Evolutionary conservation across 1,284 basidiomycete genomes (phyloP).

Genomic region (Ustilago xerochloae): DNA sequence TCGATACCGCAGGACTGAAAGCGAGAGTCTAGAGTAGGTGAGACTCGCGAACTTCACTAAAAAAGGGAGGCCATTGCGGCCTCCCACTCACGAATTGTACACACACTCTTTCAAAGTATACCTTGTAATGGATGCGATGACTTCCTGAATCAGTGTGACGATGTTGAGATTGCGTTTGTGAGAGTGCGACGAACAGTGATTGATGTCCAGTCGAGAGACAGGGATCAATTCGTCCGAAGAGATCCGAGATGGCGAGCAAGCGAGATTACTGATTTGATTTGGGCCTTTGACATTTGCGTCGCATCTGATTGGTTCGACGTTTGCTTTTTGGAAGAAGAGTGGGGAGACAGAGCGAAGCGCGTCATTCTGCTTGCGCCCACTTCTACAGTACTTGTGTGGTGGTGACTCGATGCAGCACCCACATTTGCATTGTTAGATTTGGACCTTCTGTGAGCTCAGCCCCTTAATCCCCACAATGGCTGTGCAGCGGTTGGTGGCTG

Average conservation of each 20-base stretch:
- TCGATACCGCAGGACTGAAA: no score
- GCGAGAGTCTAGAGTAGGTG: no score
- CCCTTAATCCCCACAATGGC: no score
- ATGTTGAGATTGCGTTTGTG: not conserved
- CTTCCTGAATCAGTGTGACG: no score
- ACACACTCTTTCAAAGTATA: no score
- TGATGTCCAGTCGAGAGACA: not conserved
- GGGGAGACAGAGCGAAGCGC: not conserved
- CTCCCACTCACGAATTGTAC: no score
- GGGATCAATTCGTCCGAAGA: conserved; percentile 29
- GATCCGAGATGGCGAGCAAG: conserved; percentile 20
- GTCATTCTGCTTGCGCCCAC: not conserved
- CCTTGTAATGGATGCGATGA: no score
- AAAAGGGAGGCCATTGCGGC: no score
- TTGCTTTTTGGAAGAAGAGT: not conserved
- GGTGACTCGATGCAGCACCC: conserved; percentile 6
- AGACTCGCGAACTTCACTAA: no score
- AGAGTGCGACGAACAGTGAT: not conserved
- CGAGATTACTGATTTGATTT: conserved; percentile 1
- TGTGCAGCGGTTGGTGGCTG: no score
- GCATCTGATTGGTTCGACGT: conserved; percentile 19
- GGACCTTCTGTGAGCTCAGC: no score
- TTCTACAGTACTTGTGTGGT: not conserved
- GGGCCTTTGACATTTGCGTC: conserved; percentile 22
- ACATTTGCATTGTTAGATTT: not conserved